Conservation (phyloP, 2,329 filamentous ascomycete species). For the Teratosphaeria destructans region DNA sequence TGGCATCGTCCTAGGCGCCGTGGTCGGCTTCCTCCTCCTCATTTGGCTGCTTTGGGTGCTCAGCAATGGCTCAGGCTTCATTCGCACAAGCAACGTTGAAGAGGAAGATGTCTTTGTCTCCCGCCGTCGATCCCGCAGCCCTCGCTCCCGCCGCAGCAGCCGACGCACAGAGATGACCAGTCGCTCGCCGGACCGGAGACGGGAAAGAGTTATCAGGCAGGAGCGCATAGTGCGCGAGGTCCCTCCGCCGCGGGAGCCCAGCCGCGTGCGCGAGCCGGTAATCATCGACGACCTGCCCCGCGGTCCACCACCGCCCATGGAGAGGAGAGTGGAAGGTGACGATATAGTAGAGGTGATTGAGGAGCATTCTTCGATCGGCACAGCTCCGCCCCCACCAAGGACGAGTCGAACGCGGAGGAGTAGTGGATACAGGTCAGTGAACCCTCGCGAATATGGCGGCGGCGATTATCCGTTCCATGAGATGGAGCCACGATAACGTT, state of each 20-base stretch:
- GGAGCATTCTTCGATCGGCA: constrained; percentile 38
- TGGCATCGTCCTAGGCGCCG: constrained; percentile 48
- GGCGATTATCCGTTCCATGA: constrained; percentile 16
- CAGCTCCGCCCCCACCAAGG: constrained; percentile 26
- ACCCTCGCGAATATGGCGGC: constrained; percentile 31
- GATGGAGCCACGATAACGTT: not conserved
- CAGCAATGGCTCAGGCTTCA: constrained; percentile 21
- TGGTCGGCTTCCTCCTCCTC: constrained; percentile 43
- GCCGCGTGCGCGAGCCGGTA: constrained; percentile 24
- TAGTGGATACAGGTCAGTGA: constrained; percentile 41
- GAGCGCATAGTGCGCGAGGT: constrained; percentile 26
- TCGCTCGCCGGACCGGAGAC: constrained; percentile 12
- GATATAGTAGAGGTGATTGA: constrained; percentile 50
- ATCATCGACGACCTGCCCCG: constrained; percentile 34
- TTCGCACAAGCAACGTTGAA: constrained; percentile 16
- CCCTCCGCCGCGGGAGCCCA: constrained; percentile 14
- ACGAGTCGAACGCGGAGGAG: constrained; percentile 28
- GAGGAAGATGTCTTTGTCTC: constrained; percentile 25
- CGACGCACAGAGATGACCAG: constrained; percentile 22
- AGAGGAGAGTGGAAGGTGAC: constrained; percentile 36
- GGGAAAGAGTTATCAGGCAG: constrained; percentile 23
- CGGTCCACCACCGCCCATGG: constrained; percentile 4
- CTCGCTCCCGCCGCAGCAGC: constrained; percentile 13
- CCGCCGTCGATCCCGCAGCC: constrained; percentile 14
- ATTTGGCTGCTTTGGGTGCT: constrained; percentile 41